These are phyloP conservation scores for Quercus berberidifolia DNA, from an alignment of 306 rosid genomes.

Conservation along the genomic window DNA sequence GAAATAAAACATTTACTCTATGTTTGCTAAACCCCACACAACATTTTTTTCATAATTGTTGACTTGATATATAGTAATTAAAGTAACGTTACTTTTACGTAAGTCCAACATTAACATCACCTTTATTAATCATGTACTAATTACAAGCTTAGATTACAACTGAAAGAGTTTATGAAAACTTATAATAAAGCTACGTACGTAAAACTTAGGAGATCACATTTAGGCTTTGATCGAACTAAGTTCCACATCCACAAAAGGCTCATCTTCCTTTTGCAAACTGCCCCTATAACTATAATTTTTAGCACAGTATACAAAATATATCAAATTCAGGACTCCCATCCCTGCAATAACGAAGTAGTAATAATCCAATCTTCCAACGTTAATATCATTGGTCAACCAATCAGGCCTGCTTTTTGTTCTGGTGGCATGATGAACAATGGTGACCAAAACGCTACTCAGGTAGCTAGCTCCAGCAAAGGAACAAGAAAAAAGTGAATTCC, in stretches of 20 bases:
- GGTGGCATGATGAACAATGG: conserved; percentile 37
- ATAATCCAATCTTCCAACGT: conserved; percentile 63
- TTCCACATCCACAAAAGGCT: conserved; percentile 33
- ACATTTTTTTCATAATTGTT: too few species aligned
- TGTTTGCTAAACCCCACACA: too few species aligned
- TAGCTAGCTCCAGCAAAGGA: conserved; percentile 55
- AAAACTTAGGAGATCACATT: neutral
- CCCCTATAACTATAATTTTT: conserved; percentile 53
- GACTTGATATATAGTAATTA: too few species aligned
- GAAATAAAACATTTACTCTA: too few species aligned
- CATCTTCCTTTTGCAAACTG: conserved; percentile 2
- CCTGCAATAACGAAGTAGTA: conserved; percentile 59
- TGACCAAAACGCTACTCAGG: conserved; percentile 41
- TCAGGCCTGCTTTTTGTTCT: conserved; percentile 27
- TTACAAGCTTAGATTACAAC: neutral
- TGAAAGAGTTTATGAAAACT: neutral
- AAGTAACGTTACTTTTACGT: too few species aligned
- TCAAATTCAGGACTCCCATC: conserved; percentile 43
- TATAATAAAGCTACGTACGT: neutral
- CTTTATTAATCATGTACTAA: too few species aligned
- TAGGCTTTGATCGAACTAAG: conserved; percentile 20
- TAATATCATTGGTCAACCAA: conserved; percentile 68
- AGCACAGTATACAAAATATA: conserved; percentile 47
- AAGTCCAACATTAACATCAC: too few species aligned
- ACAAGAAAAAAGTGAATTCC: conserved; percentile 56